Base-by-base conservation (phyloP, 1,284 basidiomycete genomes). In the Schizopora paradoxa region DNA sequence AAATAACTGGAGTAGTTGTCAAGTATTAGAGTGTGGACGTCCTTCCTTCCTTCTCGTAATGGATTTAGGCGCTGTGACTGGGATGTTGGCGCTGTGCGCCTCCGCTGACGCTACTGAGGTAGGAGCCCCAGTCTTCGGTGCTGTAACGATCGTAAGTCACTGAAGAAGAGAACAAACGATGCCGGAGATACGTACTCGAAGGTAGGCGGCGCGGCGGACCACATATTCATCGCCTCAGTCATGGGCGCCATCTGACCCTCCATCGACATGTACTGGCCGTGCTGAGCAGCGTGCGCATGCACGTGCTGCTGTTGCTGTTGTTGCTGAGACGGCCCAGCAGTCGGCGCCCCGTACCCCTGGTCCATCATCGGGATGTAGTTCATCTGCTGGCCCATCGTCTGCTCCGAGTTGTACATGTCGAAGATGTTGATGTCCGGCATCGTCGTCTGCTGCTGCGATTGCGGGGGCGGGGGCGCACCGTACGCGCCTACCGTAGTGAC, bases 221-320 rank as follows among this genome's bases (percentile, higher is more conserved):
- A 80, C 77, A 79, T 77, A 35, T 70, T 66, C 43, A 78, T 69
- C 31, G 72, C 70, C 48, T 74, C 72, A 36, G 56, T 64, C 42
- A 53, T 45, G 33, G 59, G 48, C 38, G 36, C 19, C 27, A 43
- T 37, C n/a, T n/a, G 21, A 33, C 19, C 22, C 45, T 19, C 41
- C 53, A 36, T 23, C 36, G 14, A 45, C 8, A 10, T 28, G 7
- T 32, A 11, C 29, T 41, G 13, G 18, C 18, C 16, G 31, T 36
- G 26, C 8, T 22, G 21, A 6, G 44, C 16, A 7, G 47, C 40
- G 38, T 35, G 29, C 44, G 27, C 22, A 26, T 38, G 32, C 13
- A 27, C 31, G 18, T 22, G 40, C 22, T 27, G 31, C 22, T 34
- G 18, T 16, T 22, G 36, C 40, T 36, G 35, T 14, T 39, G 23